Evolutionary conservation across 2,329 filamentous ascomycete species (phyloP), one percentile per base, ranked within the genome.

Genomic region (Trichoderma sp.): DNA sequence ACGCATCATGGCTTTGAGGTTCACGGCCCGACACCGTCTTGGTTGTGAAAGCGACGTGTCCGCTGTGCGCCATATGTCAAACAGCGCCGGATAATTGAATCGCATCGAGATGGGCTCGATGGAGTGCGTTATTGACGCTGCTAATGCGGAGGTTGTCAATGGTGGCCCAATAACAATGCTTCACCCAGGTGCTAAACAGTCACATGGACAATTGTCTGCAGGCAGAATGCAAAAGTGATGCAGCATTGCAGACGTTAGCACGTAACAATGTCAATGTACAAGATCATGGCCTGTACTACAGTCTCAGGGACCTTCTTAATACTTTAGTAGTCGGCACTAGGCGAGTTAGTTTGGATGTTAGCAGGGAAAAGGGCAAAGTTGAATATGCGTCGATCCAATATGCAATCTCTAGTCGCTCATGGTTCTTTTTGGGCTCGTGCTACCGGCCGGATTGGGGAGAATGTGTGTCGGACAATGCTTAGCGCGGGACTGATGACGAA

Each of bases 11-110:
- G 6, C 43, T 53, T 17, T 17, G 30, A 15, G 30, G 28, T 58
- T n/a, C 28, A 58, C 55, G 28, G 12, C 62, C 30, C 47, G 62
- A 47, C n/a, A 43, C 28, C 12, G n/a, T 23, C n/a, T 23, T 12
- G 15, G 12, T 39, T 57, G 39, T 12, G 15, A 28, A 39, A 39
- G 32, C 20, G 20, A 39, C 20, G 20, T 62, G 34, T 62, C 32
- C 34, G 59, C 59, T 39, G 32, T 39, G 34, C 32, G 59, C 32
- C 59, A 39, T 39, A 62, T 9, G 47, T 53, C 47, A 20, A 8
- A 43, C 47, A 55, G 47, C 63, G 8, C 63, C 63, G 63, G 63
- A 66, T 66, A 55, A 66, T 66, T 53, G 63, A 50, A 66, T 66
- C 63, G 63, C 28, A 66, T 66, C 58, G 32, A 23, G 30, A 62